phyloP scores from a whole-genome alignment of 2,329 filamentous ascomycete species.

The Colletotrichum sp. region DNA sequence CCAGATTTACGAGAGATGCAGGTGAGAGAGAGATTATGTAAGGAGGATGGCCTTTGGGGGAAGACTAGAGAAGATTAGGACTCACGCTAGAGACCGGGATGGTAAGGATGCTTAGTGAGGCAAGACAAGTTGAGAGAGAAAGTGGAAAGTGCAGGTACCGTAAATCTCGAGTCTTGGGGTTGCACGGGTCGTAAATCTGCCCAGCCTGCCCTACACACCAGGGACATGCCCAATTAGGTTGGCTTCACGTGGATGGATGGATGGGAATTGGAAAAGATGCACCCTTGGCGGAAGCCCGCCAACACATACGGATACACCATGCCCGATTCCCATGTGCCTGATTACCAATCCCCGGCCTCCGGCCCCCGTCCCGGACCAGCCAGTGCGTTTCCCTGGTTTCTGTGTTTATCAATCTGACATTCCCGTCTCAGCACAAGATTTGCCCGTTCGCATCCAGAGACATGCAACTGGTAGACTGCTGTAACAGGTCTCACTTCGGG shows the following conservation, averaged over 20 bases:
- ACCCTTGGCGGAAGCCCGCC: neutral
- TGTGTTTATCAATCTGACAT: neutral
- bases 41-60: neutral
- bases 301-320: neutral
- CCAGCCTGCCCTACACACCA: neutral
- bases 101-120: neutral
- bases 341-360: neutral
- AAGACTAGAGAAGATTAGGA: neutral
- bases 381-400: neutral
- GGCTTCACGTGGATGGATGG: neutral
- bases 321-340: neutral
- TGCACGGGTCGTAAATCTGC: slow-evolving; percentile 6
- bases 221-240: neutral
- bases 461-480: neutral
- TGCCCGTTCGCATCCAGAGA: neutral
- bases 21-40: neutral
- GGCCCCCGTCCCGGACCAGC: neutral
- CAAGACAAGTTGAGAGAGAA: neutral
- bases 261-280: neutral
- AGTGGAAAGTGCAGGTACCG: slow-evolving; percentile 2
- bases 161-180: neutral
- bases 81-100: neutral
- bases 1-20: slow-evolving; percentile 20
- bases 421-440: neutral
- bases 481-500: neutral